Evolutionary conservation across 768 basidiomycete genomes (phyloP).

Genomic region (Lyophyllum decastes): DNA sequence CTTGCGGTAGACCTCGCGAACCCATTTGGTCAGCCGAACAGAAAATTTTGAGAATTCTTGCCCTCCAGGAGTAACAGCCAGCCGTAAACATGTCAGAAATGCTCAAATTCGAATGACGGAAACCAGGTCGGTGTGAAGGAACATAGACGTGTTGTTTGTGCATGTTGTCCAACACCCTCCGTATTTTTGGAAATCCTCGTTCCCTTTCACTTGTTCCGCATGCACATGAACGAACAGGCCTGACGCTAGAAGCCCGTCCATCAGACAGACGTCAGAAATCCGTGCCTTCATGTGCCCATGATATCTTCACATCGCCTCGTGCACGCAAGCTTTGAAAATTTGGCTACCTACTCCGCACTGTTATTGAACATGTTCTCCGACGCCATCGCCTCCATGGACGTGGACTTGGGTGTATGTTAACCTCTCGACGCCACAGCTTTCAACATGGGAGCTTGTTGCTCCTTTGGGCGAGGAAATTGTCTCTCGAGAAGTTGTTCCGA

Average conservation of each 20-base stretch:
- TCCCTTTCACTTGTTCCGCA: neutral
- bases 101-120: slow-evolving; percentile 1
- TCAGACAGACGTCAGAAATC: neutral
- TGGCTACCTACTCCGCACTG: no score
- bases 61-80: slow-evolving; percentile 2
- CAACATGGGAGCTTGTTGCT: neutral
- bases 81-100: slow-evolving; percentile 15
- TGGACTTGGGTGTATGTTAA: neutral
- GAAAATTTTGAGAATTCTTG: neutral
- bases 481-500: no score
- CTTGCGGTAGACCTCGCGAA: neutral
- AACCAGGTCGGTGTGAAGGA: neutral
- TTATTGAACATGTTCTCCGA: neutral
- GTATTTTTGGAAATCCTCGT: neutral
- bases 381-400: slow-evolving; percentile 1
- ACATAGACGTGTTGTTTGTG: slow-evolving; percentile 17
- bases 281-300: slow-evolving; percentile 8
- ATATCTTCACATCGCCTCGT: neutral
- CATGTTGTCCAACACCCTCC: slow-evolving; percentile 3
- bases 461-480: neutral
- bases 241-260: slow-evolving; percentile 12
- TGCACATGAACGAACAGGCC: slow-evolving; percentile 8
- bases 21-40: neutral
- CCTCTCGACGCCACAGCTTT: neutral
- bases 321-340: neutral